Evolutionary conservation across 257 asterid species (phyloP), one percentile per base, ranked within the genome.

Genomic region (Gynochthodes officinalis): DNA sequence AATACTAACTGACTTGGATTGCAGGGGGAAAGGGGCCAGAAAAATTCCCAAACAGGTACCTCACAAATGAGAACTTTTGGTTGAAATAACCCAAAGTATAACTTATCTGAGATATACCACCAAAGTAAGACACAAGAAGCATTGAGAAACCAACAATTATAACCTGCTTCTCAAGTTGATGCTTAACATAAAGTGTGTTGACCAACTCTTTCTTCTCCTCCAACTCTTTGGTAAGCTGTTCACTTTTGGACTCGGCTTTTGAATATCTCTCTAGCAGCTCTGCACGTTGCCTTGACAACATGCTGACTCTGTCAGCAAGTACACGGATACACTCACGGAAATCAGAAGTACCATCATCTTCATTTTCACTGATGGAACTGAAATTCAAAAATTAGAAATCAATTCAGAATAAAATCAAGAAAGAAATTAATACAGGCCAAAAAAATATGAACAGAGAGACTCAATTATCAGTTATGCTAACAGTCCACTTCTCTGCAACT

Each of bases 91-190:
- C 21, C 18, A 7, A 62, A 28, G 39, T 32, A 4, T 10, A 60
- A 60, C 0, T 59, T 30, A 16, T 59, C 33, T 1, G 16, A 28
- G 7, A 60, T 39, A 32, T 60, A 60, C 13, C 25, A 7, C 44
- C 25, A 33, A 62, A 58, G 28, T 28, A 25, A 32, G 19, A n/a
- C 15, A 61, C 21, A 48, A 25, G 27, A 25, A 40, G 37, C 64
- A 35, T 40, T 15, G 21, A 21, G 13, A 60, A 43, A 16, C 33
- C 64, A 33, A 61, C 35, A 10, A 64, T 12, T 2, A 21, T 73
- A 77, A 89, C 99, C 99, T 95, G 99, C 82, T 95, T 95, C 83
- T 95, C 98, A 35, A 75, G 92, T 79, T 90, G 97, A 86, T 87
- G 94, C 84, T 92, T 92, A 48, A 79, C 58, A 76, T 95, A 95